Conservation (phyloP, 768 basidiomycete species). For the Boletus subcaerulescens region DNA sequence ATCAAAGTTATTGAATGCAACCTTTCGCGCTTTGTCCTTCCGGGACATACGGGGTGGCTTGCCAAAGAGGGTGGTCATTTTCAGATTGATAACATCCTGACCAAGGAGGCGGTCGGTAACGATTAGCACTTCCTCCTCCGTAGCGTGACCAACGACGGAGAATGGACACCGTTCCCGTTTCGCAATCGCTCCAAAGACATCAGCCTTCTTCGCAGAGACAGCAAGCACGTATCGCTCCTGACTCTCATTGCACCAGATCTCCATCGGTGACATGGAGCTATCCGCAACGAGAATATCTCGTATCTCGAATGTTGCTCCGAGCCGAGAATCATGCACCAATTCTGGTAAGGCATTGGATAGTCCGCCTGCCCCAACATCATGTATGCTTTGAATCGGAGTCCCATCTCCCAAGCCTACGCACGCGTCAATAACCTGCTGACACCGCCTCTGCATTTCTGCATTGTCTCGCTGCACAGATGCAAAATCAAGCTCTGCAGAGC, state of each 20-base stretch:
- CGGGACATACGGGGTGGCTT: constrained; percentile 92
- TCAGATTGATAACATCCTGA: constrained; percentile 78
- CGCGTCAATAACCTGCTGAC: constrained; percentile 95
- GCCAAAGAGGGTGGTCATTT: constrained; percentile 95
- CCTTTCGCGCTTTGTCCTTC: constrained; percentile 49
- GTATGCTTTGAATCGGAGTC: constrained; percentile 92
- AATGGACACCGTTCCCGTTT: constrained; percentile 91
- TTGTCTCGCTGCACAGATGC: constrained; percentile 98
- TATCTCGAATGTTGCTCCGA: constrained; percentile 92
- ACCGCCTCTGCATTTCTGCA: constrained; percentile 95
- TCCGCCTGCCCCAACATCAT: constrained; percentile 98
- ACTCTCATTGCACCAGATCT: constrained; percentile 99
- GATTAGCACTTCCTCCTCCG: constrained; percentile 74
- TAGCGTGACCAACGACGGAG: constrained; percentile 87
- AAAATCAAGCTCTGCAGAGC: constrained; percentile 92
- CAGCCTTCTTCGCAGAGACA: constrained; percentile 60
- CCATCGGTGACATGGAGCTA: constrained; percentile 95
- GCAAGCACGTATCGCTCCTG: constrained; percentile 98
- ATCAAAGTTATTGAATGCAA: constrained; percentile 60
- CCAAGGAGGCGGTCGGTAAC: constrained; percentile 85
- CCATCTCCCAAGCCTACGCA: constrained; percentile 59
- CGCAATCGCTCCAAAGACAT: constrained; percentile 71
- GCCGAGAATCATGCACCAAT: constrained; percentile 91
- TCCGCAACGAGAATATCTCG: constrained; percentile 91
- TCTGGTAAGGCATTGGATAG: constrained; percentile 96